Evolutionary conservation across 768 basidiomycete species (phyloP).

Genomic region (Rhizopogon roseolus): DNA sequence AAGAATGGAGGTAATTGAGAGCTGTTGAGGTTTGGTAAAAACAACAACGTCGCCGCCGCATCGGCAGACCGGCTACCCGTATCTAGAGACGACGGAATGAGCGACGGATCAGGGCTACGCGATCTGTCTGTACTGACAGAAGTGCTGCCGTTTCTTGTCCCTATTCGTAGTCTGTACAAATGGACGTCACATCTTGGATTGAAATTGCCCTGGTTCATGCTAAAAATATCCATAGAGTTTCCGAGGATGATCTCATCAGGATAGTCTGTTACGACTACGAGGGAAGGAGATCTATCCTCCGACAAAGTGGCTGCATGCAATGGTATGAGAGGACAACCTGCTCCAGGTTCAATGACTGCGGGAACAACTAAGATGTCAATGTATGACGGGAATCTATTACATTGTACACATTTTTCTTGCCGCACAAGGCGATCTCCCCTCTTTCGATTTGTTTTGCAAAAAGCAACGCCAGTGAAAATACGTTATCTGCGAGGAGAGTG

Average conservation of each 20-base stretch:
- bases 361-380: background rate
- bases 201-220: conserved; percentile 38
- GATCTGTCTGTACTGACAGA: conserved; percentile 34
- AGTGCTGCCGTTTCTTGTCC: conserved; percentile 43
- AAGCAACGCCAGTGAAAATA: conserved; percentile 66
- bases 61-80: conserved; percentile 27
- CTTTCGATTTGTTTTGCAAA: conserved; percentile 64
- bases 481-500: conserved; percentile 66
- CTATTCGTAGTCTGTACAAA: conserved; percentile 60
- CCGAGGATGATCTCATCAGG: conserved; percentile 57
- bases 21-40: conserved; percentile 57
- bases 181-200: conserved; percentile 36
- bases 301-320: conserved; percentile 46
- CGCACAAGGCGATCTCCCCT: conserved; percentile 32
- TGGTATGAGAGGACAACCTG: conserved; percentile 65
- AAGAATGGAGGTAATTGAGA: conserved; percentile 50
- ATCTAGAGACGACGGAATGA: background rate
- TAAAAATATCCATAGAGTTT: conserved; percentile 52
- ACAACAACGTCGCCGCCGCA: conserved; percentile 57
- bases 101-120: conserved; percentile 9
- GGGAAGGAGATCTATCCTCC: conserved; percentile 34
- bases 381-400: background rate
- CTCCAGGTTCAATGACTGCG: conserved; percentile 66
- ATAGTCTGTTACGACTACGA: conserved; percentile 65
- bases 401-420: background rate